These are phyloP conservation scores for Cutaneotrichosporon cavernicola DNA, from an alignment of 1,284 basidiomycete species.

Conservation along the genomic window DNA sequence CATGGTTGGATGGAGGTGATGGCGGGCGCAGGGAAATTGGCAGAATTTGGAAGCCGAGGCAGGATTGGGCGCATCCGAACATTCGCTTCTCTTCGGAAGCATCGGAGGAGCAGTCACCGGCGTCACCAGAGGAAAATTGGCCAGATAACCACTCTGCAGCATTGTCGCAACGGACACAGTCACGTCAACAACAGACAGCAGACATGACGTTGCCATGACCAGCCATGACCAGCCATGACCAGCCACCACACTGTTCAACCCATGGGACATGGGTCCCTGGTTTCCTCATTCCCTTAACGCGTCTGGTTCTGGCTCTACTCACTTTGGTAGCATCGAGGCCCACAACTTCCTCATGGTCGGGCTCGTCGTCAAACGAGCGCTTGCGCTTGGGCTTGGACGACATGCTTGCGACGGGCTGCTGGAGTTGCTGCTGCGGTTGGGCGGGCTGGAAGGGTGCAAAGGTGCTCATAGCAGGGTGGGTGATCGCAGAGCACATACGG, in stretches of 20 bases:
- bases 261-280: background rate
- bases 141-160: background rate
- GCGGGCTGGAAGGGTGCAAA: slow-evolving; percentile 20
- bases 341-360: slow-evolving; percentile 7
- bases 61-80: background rate
- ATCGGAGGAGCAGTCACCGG: too few relatives aligned
- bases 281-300: slow-evolving; percentile 2
- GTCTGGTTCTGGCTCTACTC: background rate
- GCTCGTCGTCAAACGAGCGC: slow-evolving; percentile 30
- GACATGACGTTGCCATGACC: background rate
- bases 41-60: background rate
- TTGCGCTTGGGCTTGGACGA: slow-evolving; percentile 47
- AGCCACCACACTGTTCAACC: background rate
- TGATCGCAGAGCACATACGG: slow-evolving; percentile 10
- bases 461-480: slow-evolving; percentile 28
- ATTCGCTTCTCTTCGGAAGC: too few relatives aligned
- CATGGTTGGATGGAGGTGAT: background rate
- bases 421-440: slow-evolving; percentile 15
- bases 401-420: slow-evolving; percentile 27
- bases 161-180: background rate
- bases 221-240: background rate
- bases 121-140: background rate
- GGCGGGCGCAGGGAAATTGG: background rate
- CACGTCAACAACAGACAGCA: background rate
- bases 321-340: slow-evolving; percentile 13